Conservation (phyloP, 768 basidiomycete genomes). For the Suillus paluster region DNA sequence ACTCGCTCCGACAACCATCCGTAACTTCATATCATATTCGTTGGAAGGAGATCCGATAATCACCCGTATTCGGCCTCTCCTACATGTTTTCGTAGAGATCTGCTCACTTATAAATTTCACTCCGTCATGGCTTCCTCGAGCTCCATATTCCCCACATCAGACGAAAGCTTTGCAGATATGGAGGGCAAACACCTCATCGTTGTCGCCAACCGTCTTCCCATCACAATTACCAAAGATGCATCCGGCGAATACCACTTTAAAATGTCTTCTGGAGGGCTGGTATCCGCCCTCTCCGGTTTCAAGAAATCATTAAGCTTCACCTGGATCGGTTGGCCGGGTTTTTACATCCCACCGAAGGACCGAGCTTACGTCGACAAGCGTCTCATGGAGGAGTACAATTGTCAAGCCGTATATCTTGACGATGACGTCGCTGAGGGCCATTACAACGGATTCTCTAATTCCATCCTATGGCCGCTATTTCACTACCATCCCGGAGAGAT, state of each 20-base stretch:
- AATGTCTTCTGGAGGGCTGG: slow-evolving; percentile 98
- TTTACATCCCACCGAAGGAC: slow-evolving; percentile 93
- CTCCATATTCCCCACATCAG: slow-evolving; percentile 30
- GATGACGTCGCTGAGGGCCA: slow-evolving; percentile 98
- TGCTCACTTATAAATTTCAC: slow-evolving; percentile 32
- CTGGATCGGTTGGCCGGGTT: slow-evolving; percentile 96
- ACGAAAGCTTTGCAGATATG: slow-evolving; percentile 45
- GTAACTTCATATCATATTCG: neutral
- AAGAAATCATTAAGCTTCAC: slow-evolving; percentile 98
- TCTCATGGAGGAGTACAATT: slow-evolving; percentile 93
- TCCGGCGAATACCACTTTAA: slow-evolving; percentile 96
- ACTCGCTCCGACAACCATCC: slow-evolving; percentile 6
- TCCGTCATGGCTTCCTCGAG: slow-evolving; percentile 27
- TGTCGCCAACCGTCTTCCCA: slow-evolving; percentile 92
- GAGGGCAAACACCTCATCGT: slow-evolving; percentile 83
- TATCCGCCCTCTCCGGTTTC: slow-evolving; percentile 95
- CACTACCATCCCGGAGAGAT: slow-evolving; percentile 99
- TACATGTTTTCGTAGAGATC: slow-evolving; percentile 24
- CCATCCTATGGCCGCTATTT: slow-evolving; percentile 99
- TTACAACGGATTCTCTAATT: slow-evolving; percentile 99
- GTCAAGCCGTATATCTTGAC: slow-evolving; percentile 96
- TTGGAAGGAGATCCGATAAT: slow-evolving; percentile 37
- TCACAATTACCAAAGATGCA: slow-evolving; percentile 94
- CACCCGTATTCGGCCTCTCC: slow-evolving; percentile 32
- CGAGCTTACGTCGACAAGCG: slow-evolving; percentile 89